A percentile compares a stretch with the other conserved stretches of the same genome.
phyloP scores from a whole-genome alignment of 345 rosid species.

The Eucalyptus sideroxylon region DNA sequence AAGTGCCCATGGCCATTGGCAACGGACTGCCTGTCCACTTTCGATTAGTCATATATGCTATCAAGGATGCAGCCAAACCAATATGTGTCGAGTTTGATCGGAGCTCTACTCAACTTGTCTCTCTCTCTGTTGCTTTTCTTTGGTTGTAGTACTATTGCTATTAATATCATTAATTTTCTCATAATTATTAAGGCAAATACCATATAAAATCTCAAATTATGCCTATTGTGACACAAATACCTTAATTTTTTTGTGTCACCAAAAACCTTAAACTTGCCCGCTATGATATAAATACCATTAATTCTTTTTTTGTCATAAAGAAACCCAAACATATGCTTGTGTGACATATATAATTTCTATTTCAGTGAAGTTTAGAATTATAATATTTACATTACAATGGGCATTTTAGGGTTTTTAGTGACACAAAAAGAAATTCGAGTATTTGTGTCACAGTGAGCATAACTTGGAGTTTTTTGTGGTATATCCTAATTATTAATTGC shows the following conservation, averaged over 20 bases:
- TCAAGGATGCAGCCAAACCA: neutral
- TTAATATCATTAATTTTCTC: neutral
- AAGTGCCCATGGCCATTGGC: neutral
- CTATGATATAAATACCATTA: neutral
- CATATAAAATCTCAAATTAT: neutral
- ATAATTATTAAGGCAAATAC: neutral
- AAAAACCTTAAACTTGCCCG: neutral
- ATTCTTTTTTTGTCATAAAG: neutral
- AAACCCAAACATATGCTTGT: neutral
- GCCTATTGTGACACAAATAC: neutral
- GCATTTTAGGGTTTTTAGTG: too few species aligned
- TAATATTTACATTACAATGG: neutral
- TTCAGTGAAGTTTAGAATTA: too few species aligned
- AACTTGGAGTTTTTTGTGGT: neutral
- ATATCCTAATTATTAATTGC: neutral
- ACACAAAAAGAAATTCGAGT: too few species aligned
- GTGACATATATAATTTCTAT: neutral
- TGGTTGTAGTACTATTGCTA: neutral
- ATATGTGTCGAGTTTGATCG: neutral
- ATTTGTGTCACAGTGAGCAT: neutral
- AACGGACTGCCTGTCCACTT: neutral
- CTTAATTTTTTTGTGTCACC: neutral
- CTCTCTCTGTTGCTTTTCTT: neutral
- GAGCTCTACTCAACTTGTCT: neutral
- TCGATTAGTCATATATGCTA: neutral